Evolutionary conservation across 768 basidiomycete species (phyloP).

Genomic region (Sarcodon sp.): DNA sequence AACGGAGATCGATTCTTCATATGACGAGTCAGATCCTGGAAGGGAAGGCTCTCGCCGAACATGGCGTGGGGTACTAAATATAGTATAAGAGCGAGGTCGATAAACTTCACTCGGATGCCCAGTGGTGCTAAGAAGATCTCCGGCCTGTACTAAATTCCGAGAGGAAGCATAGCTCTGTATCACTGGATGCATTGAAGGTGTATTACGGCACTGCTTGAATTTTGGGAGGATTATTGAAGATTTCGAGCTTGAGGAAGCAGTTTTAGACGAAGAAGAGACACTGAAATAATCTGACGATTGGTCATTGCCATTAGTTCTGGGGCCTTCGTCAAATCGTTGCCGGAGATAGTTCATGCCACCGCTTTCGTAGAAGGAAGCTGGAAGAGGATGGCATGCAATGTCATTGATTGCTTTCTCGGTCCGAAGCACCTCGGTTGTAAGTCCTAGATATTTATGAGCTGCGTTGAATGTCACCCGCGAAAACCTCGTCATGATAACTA

Average conservation of each 20-base stretch:
- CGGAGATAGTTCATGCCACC: slow-evolving; percentile 85
- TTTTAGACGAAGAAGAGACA: slow-evolving; percentile 8
- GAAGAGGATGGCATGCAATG: slow-evolving; percentile 91
- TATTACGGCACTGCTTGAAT: slow-evolving; percentile 9
- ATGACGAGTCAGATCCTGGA: background rate
- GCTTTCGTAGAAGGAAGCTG: slow-evolving; percentile 81
- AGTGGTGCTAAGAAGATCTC: slow-evolving; percentile 58
- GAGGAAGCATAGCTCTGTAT: slow-evolving; percentile 15
- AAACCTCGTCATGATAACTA: slow-evolving; percentile 88
- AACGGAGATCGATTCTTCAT: slow-evolving; percentile 17
- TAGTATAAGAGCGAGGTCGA: slow-evolving; percentile 10
- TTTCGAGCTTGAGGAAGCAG: slow-evolving; percentile 5
- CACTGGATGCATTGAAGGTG: slow-evolving; percentile 10
- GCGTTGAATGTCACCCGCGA: slow-evolving; percentile 97
- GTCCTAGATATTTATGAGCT: slow-evolving; percentile 89
- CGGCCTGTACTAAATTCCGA: slow-evolving; percentile 58
- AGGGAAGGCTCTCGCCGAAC: slow-evolving; percentile 4
- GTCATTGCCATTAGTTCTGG: slow-evolving; percentile 27
- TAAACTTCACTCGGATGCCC: slow-evolving; percentile 32
- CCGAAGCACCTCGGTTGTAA: slow-evolving; percentile 89
- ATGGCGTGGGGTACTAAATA: slow-evolving; percentile 5
- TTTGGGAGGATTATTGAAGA: slow-evolving; percentile 13
- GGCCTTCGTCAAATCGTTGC: slow-evolving; percentile 69
- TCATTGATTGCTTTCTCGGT: slow-evolving; percentile 98
- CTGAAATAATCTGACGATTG: slow-evolving; percentile 46